A percentile compares a stretch with the other conserved stretches of the same genome.
Evolutionary conservation across 805 yeast species (phyloP).

Genomic region (Torulaspora quercuum): DNA sequence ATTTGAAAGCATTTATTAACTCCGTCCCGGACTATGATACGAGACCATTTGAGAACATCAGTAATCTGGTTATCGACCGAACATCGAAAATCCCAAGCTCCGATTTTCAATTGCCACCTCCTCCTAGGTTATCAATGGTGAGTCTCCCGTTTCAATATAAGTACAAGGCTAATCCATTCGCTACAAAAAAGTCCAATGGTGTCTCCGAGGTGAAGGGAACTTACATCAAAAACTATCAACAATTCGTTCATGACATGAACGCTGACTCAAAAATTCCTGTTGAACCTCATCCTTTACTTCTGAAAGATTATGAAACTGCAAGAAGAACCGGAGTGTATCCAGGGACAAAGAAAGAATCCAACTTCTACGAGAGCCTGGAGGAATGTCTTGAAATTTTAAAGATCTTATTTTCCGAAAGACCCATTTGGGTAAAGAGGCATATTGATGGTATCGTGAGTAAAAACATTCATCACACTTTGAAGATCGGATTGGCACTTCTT

Average conservation of each 20-base stretch:
- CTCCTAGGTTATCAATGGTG: conserved; percentile 75
- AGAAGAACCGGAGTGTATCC: conserved; percentile 33
- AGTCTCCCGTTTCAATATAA: conserved; percentile 74
- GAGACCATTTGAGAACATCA: conserved; percentile 39
- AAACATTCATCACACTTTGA: conserved; percentile 43
- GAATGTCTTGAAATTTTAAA: conserved; percentile 34
- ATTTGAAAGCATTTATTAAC: conserved; percentile 32
- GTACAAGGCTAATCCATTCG: conserved; percentile 69
- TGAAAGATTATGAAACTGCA: conserved; percentile 43
- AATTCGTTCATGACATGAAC: conserved; percentile 43
- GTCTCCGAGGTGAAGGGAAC: conserved; percentile 43
- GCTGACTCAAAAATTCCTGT: conserved; percentile 47
- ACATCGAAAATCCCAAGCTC: conserved; percentile 22
- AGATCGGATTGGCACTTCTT: conserved; percentile 79
- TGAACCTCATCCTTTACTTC: conserved; percentile 49
- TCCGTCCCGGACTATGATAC: conserved; percentile 39
- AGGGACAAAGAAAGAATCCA: conserved; percentile 35
- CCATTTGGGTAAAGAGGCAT: conserved; percentile 83
- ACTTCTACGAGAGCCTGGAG: conserved; percentile 31
- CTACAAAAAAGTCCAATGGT: conserved; percentile 54
- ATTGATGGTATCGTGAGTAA: conserved; percentile 52
- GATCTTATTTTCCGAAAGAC: conserved; percentile 61
- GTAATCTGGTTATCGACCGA: conserved; percentile 27
- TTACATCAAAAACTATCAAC: conserved; percentile 43
- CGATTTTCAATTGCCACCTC: conserved; percentile 61